phyloP scores from a whole-genome alignment of 768 basidiomycete species.

The Cantharellus anzutake region DNA sequence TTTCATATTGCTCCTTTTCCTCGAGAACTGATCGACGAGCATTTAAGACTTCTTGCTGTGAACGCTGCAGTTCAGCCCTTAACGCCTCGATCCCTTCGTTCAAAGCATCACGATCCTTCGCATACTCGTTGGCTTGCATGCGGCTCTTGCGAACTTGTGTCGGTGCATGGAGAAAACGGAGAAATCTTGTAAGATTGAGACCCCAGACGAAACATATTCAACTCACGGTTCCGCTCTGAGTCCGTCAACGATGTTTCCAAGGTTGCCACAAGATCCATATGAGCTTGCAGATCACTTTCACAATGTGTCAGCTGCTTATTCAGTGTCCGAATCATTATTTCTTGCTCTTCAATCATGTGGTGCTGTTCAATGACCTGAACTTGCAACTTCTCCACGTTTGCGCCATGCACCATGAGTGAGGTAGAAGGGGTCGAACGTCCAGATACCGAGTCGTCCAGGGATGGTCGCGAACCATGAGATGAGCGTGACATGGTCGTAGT shows the following conservation, averaged over 20 bases:
- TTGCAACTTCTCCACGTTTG: slow-evolving; percentile 34
- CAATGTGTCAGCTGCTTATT: slow-evolving; percentile 90
- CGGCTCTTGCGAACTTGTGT: slow-evolving; percentile 72
- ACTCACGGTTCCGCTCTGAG: slow-evolving; percentile 82
- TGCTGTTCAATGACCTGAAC: slow-evolving; percentile 51
- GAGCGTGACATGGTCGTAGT: slow-evolving; percentile 28
- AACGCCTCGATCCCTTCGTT: slow-evolving; percentile 44
- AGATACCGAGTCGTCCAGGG: slow-evolving; percentile 1
- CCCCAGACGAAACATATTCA: neutral
- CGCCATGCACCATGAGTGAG: slow-evolving; percentile 16
- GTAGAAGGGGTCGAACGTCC: slow-evolving; percentile 30
- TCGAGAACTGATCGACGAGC: slow-evolving; percentile 67
- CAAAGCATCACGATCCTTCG: slow-evolving; percentile 65
- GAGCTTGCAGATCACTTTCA: slow-evolving; percentile 75
- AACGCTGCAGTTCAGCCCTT: slow-evolving; percentile 52
- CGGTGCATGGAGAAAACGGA: neutral
- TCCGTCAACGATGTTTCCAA: slow-evolving; percentile 77
- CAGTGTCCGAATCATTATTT: slow-evolving; percentile 80
- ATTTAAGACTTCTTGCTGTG: slow-evolving; percentile 59
- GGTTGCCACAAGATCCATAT: slow-evolving; percentile 74
- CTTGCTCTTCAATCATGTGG: slow-evolving; percentile 65
- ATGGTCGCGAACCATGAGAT: neutral
- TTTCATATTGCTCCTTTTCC: slow-evolving; percentile 76
- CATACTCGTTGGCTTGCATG: slow-evolving; percentile 80
- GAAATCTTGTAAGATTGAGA: slow-evolving; percentile 6